A percentile compares a stretch with the other conserved stretches of the same genome.
These are phyloP conservation scores for Plasmopara viticola DNA, from an alignment of 352 stramenopile species.

Conservation along the genomic window DNA sequence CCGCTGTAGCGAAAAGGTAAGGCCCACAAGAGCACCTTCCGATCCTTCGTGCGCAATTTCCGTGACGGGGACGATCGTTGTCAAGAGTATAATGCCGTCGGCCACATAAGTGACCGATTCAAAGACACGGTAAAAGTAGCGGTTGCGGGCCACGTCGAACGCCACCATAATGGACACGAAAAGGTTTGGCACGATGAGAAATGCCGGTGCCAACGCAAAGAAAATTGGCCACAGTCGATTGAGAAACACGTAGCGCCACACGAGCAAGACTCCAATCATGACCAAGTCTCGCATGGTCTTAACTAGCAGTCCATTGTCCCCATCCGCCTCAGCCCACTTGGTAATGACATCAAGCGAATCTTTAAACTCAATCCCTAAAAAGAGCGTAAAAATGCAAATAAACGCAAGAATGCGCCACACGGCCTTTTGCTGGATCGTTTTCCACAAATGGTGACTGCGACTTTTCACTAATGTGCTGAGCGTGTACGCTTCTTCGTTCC, in stretches of 20 bases:
- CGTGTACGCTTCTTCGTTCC: conserved; percentile 61
- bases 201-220: conserved; percentile 45
- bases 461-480: conserved; percentile 55
- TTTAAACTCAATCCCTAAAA: conserved; percentile 49
- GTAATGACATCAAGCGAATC: conserved; percentile 36
- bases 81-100: conserved; percentile 46
- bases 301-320: conserved; percentile 42
- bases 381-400: conserved; percentile 54
- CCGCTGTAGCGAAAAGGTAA: conserved; percentile 52
- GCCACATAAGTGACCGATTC: conserved; percentile 42
- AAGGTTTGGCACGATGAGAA: conserved; percentile 45
- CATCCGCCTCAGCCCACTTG: conserved; percentile 32
- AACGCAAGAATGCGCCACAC: conserved; percentile 66
- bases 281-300: conserved; percentile 43
- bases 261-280: conserved; percentile 46
- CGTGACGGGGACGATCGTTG: conserved; percentile 50
- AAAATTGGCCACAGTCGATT: conserved; percentile 52
- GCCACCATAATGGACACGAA: conserved; percentile 35
- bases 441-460: conserved; percentile 58
- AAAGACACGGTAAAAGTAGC: conserved; percentile 54
- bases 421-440: conserved; percentile 72
- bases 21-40: conserved; percentile 49
- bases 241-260: conserved; percentile 52
- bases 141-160: conserved; percentile 40
- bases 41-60: conserved; percentile 66